These are phyloP conservation scores for Rhodamnia argentea DNA, from an alignment of 345 rosid species.

Conservation along the genomic window DNA sequence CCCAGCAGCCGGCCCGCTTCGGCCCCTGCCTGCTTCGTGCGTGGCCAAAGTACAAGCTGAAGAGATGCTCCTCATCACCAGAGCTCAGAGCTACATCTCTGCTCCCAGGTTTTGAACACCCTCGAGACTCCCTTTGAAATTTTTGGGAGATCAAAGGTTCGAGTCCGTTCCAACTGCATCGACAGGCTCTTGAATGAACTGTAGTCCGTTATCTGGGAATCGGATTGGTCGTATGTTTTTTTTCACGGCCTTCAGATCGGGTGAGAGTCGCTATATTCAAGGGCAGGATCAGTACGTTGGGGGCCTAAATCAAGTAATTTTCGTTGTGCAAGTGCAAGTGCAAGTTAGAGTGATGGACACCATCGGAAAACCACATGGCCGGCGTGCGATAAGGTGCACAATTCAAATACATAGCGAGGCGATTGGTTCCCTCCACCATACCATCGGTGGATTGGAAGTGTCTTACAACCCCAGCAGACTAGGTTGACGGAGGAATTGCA, in stretches of 20 bases:
- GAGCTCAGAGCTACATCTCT: conserved; percentile 34
- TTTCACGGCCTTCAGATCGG: background rate
- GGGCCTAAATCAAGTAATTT: background rate
- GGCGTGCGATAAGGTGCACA: background rate
- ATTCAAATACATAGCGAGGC: background rate
- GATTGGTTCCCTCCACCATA: background rate
- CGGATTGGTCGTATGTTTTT: background rate
- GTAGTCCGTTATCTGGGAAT: background rate
- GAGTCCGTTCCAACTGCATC: background rate
- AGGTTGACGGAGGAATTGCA: background rate
- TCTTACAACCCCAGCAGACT: background rate
- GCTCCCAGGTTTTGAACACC: background rate
- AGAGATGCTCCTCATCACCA: conserved; percentile 46
- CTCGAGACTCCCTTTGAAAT: background rate
- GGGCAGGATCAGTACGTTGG: background rate
- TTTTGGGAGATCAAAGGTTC: background rate
- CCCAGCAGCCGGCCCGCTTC: background rate
- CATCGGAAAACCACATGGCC: background rate
- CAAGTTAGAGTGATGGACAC: background rate
- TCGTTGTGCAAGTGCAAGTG: background rate
- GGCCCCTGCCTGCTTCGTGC: conserved; percentile 18
- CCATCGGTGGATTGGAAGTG: background rate
- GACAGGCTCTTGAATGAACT: background rate
- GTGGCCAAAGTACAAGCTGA: conserved; percentile 74
- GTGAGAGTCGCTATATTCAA: background rate